phyloP scores from a whole-genome alignment of 2,329 filamentous ascomycete genomes.

The Alternaria postmessia region DNA sequence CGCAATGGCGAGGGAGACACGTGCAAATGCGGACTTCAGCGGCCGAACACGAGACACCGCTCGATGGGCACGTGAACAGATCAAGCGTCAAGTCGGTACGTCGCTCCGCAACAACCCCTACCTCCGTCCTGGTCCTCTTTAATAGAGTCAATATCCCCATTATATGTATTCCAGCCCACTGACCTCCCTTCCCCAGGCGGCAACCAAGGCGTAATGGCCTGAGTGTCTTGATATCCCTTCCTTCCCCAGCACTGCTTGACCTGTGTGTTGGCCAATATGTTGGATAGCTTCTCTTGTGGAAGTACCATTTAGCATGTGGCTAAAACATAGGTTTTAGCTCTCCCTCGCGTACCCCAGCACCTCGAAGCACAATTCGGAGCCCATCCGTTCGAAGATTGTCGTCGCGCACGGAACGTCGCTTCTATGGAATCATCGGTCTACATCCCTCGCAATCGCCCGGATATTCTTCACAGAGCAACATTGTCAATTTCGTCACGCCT shows the following conservation, averaged over 20 bases:
- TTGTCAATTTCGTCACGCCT: not conserved
- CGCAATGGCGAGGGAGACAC: constrained; percentile 88
- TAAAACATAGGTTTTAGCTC: constrained; percentile 20
- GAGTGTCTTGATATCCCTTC: constrained; percentile 25
- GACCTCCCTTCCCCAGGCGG: constrained; percentile 39
- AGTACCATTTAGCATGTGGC: constrained; percentile 23
- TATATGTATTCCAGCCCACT: constrained; percentile 32
- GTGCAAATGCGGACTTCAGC: constrained; percentile 86
- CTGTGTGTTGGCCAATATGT: constrained; percentile 24
- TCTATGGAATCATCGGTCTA: not conserved
- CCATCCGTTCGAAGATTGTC: constrained; percentile 3
- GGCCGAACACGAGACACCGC: constrained; percentile 90
- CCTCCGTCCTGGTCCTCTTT: constrained; percentile 12
- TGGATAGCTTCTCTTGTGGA: constrained; percentile 21
- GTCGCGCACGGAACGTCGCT: not conserved
- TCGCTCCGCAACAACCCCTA: constrained; percentile 23
- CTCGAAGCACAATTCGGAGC: not conserved
- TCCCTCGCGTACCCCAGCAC: constrained; percentile 2
- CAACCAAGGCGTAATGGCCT: constrained; percentile 48
- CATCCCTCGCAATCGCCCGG: not conserved
- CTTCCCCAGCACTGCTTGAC: constrained; percentile 23
- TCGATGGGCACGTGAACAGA: constrained; percentile 95
- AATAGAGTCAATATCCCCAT: constrained; percentile 4
- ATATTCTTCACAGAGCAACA: not conserved
- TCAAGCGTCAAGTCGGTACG: constrained; percentile 81